phyloP scores from a whole-genome alignment of 2,329 filamentous ascomycete genomes.

The Aspergillus pseudoglaucus region DNA sequence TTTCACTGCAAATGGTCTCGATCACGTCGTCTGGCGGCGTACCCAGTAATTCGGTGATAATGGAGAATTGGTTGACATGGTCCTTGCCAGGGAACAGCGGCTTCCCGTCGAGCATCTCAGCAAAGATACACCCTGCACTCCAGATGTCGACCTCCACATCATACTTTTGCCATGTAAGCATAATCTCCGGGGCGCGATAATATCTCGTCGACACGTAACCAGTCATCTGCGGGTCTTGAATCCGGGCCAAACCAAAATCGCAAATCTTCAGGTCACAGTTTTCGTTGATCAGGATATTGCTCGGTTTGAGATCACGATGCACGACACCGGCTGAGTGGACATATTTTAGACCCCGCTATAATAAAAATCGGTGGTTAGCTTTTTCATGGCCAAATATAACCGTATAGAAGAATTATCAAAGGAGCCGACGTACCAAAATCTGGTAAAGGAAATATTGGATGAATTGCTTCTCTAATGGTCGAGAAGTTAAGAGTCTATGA shows the following conservation, averaged over 20 bases:
- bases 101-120: constrained; percentile 98
- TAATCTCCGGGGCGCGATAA: constrained; percentile 97
- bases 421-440: constrained; percentile 67
- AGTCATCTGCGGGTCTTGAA: constrained; percentile 99
- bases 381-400: neutral
- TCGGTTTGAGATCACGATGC: constrained; percentile 94
- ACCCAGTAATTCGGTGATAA: constrained; percentile 94
- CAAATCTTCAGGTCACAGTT: constrained; percentile 99
- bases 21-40: constrained; percentile 98
- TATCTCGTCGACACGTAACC: constrained; percentile 98
- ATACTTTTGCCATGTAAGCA: constrained; percentile 99
- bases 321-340: constrained; percentile 98
- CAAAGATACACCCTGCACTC: constrained; percentile 98
- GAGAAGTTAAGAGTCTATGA: constrained; percentile 87
- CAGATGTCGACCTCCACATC: constrained; percentile 98
- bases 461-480: constrained; percentile 97
- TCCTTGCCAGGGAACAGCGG: constrained; percentile 98
- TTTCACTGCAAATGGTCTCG: constrained; percentile 96
- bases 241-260: constrained; percentile 94
- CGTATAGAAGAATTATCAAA: neutral
- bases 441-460: constrained; percentile 99
- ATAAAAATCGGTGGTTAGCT: constrained; percentile 12
- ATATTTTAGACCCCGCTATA: constrained; percentile 91
- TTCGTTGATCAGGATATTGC: constrained; percentile 98
- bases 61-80: constrained; percentile 98